Evolutionary conservation across 2,329 filamentous ascomycete species (phyloP).

Genomic region (Colletotrichum sojae): DNA sequence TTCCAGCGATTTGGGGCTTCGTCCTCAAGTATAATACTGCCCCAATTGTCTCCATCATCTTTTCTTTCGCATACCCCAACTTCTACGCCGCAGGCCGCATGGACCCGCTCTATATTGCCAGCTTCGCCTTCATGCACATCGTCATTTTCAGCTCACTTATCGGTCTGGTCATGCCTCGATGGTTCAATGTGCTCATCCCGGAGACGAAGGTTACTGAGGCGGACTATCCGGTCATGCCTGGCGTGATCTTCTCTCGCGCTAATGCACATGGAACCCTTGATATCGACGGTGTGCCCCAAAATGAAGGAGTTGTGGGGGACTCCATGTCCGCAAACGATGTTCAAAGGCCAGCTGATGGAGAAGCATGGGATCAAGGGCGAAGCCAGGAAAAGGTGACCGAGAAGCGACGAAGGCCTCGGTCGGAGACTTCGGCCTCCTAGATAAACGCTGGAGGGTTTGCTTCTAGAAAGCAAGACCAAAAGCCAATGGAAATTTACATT

Average conservation of each 20-base stretch:
- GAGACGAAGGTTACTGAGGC: constrained; percentile 4
- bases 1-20: constrained; percentile 41
- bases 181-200: constrained; percentile 42
- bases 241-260: constrained; percentile 31
- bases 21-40: constrained; percentile 43
- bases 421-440: neutral
- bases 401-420: neutral
- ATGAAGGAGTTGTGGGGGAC: neutral
- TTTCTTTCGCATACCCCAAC: constrained; percentile 42
- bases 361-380: neutral
- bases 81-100: constrained; percentile 38
- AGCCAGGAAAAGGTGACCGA: constrained; percentile 12
- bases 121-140: constrained; percentile 41
- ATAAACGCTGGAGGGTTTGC: neutral
- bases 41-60: constrained; percentile 42
- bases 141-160: constrained; percentile 29
- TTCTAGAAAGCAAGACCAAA: neutral
- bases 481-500: too few species aligned
- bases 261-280: constrained; percentile 19
- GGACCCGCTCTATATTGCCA: constrained; percentile 42
- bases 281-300: constrained; percentile 21
- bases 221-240: constrained; percentile 20
- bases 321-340: neutral
- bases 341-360: neutral
- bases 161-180: constrained; percentile 40